Conservation (phyloP, 306 rosid species). For the Styphnolobium japonicum region DNA sequence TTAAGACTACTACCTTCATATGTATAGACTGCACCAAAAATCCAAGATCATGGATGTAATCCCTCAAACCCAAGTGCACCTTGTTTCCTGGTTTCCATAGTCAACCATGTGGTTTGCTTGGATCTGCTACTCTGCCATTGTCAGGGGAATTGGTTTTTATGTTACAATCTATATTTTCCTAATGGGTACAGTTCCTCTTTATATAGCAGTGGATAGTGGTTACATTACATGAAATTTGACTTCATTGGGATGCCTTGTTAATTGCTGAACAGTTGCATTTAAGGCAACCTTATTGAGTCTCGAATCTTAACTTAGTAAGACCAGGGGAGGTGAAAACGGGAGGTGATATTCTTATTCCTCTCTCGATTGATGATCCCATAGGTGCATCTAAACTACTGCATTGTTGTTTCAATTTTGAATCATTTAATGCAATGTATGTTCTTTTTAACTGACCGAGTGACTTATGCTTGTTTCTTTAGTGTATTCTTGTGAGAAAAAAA, state of each 20-base stretch:
- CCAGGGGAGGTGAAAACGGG: constrained; percentile 16
- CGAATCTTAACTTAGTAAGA: constrained; percentile 25
- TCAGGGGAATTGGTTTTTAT: constrained; percentile 37
- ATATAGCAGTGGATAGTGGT: constrained; percentile 38
- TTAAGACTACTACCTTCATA: not conserved
- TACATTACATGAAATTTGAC: constrained; percentile 35
- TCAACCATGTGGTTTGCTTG: constrained; percentile 11
- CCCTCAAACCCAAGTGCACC: too few relatives aligned
- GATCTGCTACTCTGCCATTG: constrained; percentile 29
- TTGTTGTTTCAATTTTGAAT: not conserved
- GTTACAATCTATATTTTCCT: constrained; percentile 33
- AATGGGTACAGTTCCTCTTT: constrained; percentile 46
- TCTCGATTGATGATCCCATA: not conserved
- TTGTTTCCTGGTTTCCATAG: too few relatives aligned
- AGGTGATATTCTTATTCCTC: constrained; percentile 24
- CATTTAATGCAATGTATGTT: too few relatives aligned
- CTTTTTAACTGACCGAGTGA: not conserved
- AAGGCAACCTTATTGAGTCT: constrained; percentile 15
- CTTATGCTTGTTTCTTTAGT: not conserved
- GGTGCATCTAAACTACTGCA: not conserved
- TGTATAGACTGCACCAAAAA: too few relatives aligned
- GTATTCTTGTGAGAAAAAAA: not conserved
- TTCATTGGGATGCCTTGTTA: constrained; percentile 37
- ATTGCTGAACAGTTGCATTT: constrained; percentile 38
- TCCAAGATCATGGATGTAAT: too few relatives aligned